Evolutionary conservation across 2,329 filamentous ascomycete species (phyloP).

Genomic region (Hymenoscyphus occultus): DNA sequence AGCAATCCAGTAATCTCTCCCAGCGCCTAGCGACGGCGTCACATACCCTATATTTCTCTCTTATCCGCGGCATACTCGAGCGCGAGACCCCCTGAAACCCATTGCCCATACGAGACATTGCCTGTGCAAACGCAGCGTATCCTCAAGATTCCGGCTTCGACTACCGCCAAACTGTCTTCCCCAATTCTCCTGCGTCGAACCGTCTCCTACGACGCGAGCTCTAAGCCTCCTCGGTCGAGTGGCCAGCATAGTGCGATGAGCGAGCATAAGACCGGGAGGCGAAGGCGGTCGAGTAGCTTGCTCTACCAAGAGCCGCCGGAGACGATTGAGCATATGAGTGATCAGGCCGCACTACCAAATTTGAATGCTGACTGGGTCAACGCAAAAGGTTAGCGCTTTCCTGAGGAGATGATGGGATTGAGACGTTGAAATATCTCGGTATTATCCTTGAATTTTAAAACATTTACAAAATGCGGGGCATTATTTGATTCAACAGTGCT

Average conservation of each 20-base stretch:
- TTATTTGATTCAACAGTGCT: slow-evolving; percentile 12
- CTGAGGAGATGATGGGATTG: background rate
- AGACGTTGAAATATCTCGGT: background rate
- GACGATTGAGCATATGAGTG: slow-evolving; percentile 95
- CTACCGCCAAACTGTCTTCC: slow-evolving; percentile 96
- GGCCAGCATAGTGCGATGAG: slow-evolving; percentile 49
- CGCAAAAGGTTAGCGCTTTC: slow-evolving; percentile 75
- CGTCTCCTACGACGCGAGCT: slow-evolving; percentile 86
- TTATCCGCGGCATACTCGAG: background rate
- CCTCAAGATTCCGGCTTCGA: slow-evolving; percentile 41
- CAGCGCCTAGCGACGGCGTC: slow-evolving; percentile 2
- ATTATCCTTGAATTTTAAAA: slow-evolving; percentile 5
- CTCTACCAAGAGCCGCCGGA: slow-evolving; percentile 95
- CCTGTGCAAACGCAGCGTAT: background rate
- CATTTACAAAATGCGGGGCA: background rate
- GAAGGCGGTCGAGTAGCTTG: slow-evolving; percentile 95
- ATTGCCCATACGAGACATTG: background rate
- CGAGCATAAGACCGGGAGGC: slow-evolving; percentile 65
- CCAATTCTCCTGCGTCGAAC: slow-evolving; percentile 81
- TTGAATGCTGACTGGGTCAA: slow-evolving; percentile 99
- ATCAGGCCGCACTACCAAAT: slow-evolving; percentile 92
- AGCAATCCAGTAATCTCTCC: background rate
- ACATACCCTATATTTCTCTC: background rate
- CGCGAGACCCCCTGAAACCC: background rate
- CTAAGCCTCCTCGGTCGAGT: slow-evolving; percentile 65